Conservation (phyloP, 345 rosid genomes). For the Camelina neglecta region DNA sequence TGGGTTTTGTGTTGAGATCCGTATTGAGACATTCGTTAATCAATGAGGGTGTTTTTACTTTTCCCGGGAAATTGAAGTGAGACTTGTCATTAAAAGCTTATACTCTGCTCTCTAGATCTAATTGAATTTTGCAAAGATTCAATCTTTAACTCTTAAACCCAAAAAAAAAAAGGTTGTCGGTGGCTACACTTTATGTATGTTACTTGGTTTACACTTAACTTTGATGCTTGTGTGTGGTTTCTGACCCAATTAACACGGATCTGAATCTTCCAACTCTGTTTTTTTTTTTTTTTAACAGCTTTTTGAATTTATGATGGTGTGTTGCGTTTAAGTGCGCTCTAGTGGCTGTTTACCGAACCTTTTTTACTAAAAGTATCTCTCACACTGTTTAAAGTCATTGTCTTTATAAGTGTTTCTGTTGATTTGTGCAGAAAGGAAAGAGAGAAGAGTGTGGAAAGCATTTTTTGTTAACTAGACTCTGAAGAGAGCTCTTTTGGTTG, state of each 20-base stretch:
- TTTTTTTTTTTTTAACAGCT: background rate
- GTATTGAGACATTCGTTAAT: background rate
- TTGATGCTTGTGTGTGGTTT: constrained; percentile 30
- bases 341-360: constrained; percentile 22
- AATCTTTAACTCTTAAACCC: background rate
- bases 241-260: constrained; percentile 36
- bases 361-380: background rate
- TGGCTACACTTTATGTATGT: constrained; percentile 8
- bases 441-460: background rate
- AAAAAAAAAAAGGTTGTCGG: constrained; percentile 31
- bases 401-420: constrained; percentile 22
- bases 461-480: background rate
- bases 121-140: background rate
- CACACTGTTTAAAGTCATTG: constrained; percentile 14
- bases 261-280: constrained; percentile 19
- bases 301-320: constrained; percentile 10
- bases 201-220: constrained; percentile 39
- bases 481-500: constrained; percentile 8
- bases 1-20: constrained; percentile 2
- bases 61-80: constrained; percentile 16
- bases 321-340: constrained; percentile 14
- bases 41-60: constrained; percentile 24
- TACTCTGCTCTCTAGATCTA: constrained; percentile 22
- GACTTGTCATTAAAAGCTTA: constrained; percentile 22
- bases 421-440: constrained; percentile 33